Evolutionary conservation across 495 filamentous ascomycete species (phyloP).

Genomic region (Talaromyces thailandensis): DNA sequence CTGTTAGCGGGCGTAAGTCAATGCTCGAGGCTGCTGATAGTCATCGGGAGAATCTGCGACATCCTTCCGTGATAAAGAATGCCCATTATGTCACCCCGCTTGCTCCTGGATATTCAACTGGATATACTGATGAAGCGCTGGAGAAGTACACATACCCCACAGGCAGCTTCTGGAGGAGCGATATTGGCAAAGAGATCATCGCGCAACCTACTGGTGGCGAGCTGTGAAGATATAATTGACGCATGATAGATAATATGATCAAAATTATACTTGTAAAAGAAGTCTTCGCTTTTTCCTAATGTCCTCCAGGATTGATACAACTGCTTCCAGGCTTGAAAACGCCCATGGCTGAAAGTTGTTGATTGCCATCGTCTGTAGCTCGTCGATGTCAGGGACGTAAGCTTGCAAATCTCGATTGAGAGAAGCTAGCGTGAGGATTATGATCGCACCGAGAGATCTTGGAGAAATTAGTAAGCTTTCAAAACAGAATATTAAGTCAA

Average conservation of each 20-base stretch:
- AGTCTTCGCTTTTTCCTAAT: constrained; percentile 7
- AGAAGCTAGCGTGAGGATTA: constrained; percentile 2
- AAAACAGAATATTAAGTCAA: not conserved
- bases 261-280: not conserved
- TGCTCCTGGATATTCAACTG: constrained; percentile 49
- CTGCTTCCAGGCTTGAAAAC: constrained; percentile 4
- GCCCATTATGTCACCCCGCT: constrained; percentile 68
- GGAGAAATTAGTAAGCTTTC: not conserved
- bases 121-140: constrained; percentile 3
- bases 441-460: constrained; percentile 5
- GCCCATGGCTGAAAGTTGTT: constrained; percentile 2
- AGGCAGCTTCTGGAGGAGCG: constrained; percentile 9
- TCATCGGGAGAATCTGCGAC: constrained; percentile 68
- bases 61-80: constrained; percentile 59
- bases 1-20: constrained; percentile 57
- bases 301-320: constrained; percentile 4
- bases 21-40: constrained; percentile 74
- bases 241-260: not conserved
- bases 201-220: constrained; percentile 7
- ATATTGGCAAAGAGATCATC: constrained; percentile 4
- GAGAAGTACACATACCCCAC: constrained; percentile 6
- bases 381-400: constrained; percentile 2
- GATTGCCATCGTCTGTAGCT: not conserved
- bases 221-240: not conserved
- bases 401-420: not conserved